These are phyloP conservation scores for Dysphania ambrosioides DNA, from an alignment of 148 eudicot species.

Conservation along the genomic window DNA sequence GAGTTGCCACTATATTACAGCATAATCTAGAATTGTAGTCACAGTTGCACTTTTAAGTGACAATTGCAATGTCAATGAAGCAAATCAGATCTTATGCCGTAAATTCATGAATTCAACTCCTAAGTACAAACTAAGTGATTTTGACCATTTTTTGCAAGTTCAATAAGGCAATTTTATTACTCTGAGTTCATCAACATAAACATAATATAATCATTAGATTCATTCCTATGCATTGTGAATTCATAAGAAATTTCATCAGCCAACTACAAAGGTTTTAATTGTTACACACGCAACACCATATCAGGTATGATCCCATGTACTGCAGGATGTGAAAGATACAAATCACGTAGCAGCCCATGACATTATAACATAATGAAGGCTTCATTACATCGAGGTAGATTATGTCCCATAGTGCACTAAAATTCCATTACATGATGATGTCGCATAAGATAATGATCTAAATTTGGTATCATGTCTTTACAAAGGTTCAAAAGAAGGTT, in stretches of 20 bases:
- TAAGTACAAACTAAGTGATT: constrained; percentile 3
- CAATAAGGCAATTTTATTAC: not conserved
- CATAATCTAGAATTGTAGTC: not conserved
- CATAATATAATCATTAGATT: not conserved
- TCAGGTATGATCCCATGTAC: not conserved
- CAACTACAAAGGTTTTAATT: not conserved
- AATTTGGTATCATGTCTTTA: too few species aligned
- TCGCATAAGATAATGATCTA: too few species aligned
- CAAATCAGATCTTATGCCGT: not conserved
- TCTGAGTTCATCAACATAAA: not conserved
- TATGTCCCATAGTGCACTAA: not conserved
- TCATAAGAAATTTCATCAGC: not conserved
- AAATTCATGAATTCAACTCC: not conserved
- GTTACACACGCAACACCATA: not conserved
- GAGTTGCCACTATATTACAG: not conserved
- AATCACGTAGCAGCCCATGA: not conserved
- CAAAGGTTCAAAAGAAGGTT: not conserved
- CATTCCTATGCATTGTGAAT: not conserved
- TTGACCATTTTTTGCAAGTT: not conserved
- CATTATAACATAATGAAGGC: too few species aligned
- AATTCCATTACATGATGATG: not conserved
- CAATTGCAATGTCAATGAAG: not conserved
- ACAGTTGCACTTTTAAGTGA: not conserved
- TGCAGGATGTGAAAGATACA: not conserved
- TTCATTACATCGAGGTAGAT: too few species aligned